Conservation (phyloP, 164 flowering plant species). For the Umbellularia californica region DNA sequence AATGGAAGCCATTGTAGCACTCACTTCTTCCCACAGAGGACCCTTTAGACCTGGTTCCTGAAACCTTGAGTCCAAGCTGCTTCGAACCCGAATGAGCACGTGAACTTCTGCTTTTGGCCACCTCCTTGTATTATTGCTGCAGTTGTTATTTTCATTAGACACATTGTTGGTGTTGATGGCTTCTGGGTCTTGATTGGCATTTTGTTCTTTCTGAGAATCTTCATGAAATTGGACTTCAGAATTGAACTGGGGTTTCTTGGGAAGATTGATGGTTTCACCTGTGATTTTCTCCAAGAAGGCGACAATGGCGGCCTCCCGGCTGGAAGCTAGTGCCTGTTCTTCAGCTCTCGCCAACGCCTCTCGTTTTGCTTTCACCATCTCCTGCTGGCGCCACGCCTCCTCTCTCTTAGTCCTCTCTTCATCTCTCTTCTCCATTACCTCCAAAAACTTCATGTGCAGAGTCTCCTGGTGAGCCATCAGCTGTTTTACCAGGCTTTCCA, state of each 20-base stretch:
- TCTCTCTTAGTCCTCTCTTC: constrained; percentile 12
- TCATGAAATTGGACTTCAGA: neutral
- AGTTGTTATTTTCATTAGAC: neutral
- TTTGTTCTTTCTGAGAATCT: neutral
- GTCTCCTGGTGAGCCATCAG: constrained; percentile 18
- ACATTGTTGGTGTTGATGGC: neutral
- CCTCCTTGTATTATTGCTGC: constrained; percentile 3
- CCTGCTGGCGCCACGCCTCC: constrained; percentile 17
- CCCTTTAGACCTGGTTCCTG: constrained; percentile 19
- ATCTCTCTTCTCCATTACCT: constrained; percentile 16
- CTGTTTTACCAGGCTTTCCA: constrained; percentile 16
- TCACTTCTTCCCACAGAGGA: constrained; percentile 21
- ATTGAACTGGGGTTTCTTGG: neutral
- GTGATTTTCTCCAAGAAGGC: constrained; percentile 19
- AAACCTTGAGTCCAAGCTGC: constrained; percentile 11
- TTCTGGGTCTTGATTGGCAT: neutral
- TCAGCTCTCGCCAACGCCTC: constrained; percentile 13
- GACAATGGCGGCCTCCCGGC: constrained; percentile 18
- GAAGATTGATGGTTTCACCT: constrained; percentile 10
- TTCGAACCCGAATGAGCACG: constrained; percentile 16
- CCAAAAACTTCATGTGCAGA: constrained; percentile 14
- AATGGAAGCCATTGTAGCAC: constrained; percentile 14
- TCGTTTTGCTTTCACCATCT: constrained; percentile 3
- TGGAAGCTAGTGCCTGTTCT: constrained; percentile 14
- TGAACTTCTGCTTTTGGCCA: constrained; percentile 22